These are phyloP conservation scores for Verticillium klebahnii DNA, from an alignment of 2,329 filamentous ascomycete species.

Conservation along the genomic window DNA sequence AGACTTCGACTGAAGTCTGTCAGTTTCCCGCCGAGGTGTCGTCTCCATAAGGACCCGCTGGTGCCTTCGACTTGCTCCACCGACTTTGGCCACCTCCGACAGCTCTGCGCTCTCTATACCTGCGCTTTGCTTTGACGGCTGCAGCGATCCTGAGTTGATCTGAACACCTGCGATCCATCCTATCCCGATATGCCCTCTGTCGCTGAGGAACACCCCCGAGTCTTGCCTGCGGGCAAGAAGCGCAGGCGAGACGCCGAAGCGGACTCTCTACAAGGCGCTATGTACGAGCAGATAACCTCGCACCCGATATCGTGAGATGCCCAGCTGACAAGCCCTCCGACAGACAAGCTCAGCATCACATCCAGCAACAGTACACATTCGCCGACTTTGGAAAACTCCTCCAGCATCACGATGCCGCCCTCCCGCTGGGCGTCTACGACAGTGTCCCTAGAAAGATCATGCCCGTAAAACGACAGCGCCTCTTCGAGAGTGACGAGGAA, in stretches of 20 bases:
- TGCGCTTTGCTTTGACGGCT: neutral
- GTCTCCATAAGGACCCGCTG: neutral
- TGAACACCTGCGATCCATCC: neutral
- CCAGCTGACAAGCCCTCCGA: neutral
- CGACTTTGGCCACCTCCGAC: neutral
- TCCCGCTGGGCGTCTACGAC: neutral
- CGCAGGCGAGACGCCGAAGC: constrained; percentile 13
- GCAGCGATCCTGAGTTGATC: neutral
- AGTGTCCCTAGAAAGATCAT: constrained; percentile 1
- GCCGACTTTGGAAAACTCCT: neutral
- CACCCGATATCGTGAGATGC: neutral
- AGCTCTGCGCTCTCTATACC: neutral
- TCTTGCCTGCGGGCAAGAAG: constrained; percentile 9
- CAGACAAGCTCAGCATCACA: neutral
- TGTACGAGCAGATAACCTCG: constrained; percentile 9
- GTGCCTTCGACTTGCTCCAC: neutral
- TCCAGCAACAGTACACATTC: neutral
- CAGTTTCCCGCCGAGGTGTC: neutral
- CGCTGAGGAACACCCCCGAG: constrained; percentile 12
- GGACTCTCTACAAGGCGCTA: constrained; percentile 5
- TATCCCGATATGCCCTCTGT: constrained; percentile 10
- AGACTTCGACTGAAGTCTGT: neutral
- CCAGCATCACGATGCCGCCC: neutral
- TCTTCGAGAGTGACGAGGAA: neutral
- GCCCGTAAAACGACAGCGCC: neutral